Evolutionary conservation across 2,329 filamentous ascomycete species (phyloP), one percentile per base, ranked within the genome.

Genomic region (Aspergillus sp.): DNA sequence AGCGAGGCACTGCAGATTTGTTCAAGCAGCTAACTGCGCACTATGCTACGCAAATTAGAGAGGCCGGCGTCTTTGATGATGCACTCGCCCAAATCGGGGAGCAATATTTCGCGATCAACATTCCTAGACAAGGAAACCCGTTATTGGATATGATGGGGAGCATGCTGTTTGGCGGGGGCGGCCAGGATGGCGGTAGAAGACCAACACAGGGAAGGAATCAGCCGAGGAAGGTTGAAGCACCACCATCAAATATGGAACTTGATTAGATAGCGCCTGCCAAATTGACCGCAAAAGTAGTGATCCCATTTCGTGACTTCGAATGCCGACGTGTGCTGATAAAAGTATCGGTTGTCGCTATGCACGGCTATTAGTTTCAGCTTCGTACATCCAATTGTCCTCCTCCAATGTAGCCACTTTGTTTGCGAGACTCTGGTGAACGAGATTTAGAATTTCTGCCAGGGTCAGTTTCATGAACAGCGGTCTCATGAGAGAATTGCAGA

Each of bases 61-160:
- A 98, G 66, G 81, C 86, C 1, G 85, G 85, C 5, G 81, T 83
- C 12, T 98, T 93, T 93, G 85, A 87, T 34, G 92, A 91, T 71
- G 83, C 91, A 22, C 79, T 99, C 60, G 89, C 92, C 66, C 87
- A 91, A 74, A 88, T 99, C 67, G 93, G 89, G 49, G 93, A 99
- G 79, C 93, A 96, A 86, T 99, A 98, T 80, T 99, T 99, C 77
- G 87, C 87, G 37, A 96, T 99, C 73, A 85, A 87, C 78, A 88
- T 92, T 70, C 93, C 93, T 47, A 84, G 89, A 68, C 91, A 96
- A 79, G 89, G 88, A 63, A 98, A 98, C 74, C 93, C 93, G 3
- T 80, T 99, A 74, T 86, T 98, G 76, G 95, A 99, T 73, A 98
- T 99, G 93, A 96, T 99, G 90, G 93, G 92, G 48, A 93, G 87